phyloP scores from a whole-genome alignment of 352 stramenopile genomes.

The Phytophthora hybrid region DNA sequence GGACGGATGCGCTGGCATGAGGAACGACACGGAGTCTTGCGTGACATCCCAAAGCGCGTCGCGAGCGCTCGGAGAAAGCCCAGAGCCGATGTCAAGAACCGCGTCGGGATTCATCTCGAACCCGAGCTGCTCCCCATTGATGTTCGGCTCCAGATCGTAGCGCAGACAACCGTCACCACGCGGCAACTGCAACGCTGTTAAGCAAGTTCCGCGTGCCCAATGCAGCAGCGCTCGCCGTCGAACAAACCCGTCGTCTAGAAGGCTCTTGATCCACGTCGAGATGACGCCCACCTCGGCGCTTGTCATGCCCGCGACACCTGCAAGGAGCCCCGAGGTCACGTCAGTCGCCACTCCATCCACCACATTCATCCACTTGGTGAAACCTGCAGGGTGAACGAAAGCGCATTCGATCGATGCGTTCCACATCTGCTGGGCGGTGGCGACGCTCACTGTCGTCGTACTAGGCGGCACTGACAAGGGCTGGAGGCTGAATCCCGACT shows the following conservation, averaged over 20 bases:
- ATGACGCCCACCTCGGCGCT: constrained; percentile 48
- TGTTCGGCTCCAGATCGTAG: constrained; percentile 72
- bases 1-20: constrained; percentile 42
- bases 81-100: constrained; percentile 32
- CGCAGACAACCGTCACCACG: constrained; percentile 42
- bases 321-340: constrained; percentile 15
- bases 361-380: constrained; percentile 55
- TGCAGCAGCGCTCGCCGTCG: constrained; percentile 60
- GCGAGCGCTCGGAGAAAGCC: constrained; percentile 31
- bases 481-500: constrained; percentile 64
- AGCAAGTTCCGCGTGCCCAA: constrained; percentile 73
- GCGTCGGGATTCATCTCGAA: constrained; percentile 73
- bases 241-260: constrained; percentile 59
- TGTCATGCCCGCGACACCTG: constrained; percentile 27
- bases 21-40: constrained; percentile 46
- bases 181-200: constrained; percentile 50
- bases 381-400: constrained; percentile 58
- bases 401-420: constrained; percentile 44
- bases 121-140: constrained; percentile 51
- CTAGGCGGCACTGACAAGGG: constrained; percentile 36
- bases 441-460: constrained; percentile 37
- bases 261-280: constrained; percentile 48
- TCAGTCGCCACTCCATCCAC: constrained; percentile 25
- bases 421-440: constrained; percentile 57
- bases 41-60: constrained; percentile 30